Evolutionary conservation across 1,139 yeast genomes (phyloP).

Genomic region (Kurtzmaniella quercitrusa): DNA sequence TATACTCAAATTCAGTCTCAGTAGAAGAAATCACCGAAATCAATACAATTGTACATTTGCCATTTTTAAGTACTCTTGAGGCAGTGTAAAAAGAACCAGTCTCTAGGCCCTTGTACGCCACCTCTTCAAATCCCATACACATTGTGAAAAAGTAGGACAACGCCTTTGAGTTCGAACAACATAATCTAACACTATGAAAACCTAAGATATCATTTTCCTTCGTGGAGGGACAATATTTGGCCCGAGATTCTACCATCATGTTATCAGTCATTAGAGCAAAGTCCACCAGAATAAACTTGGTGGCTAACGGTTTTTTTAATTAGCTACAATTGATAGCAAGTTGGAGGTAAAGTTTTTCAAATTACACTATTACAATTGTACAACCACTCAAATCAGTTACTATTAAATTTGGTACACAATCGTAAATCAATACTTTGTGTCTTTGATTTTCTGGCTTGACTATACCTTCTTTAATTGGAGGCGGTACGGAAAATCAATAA

Average conservation of each 20-base stretch:
- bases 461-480: too few relatives aligned
- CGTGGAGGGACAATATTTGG: background rate
- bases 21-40: background rate
- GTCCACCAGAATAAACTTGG: background rate
- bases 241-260: background rate
- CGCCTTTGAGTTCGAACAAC: slow-evolving; percentile 59
- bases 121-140: slow-evolving; percentile 57
- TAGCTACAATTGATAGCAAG: background rate
- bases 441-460: background rate
- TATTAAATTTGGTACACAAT: too few relatives aligned
- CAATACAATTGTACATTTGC: slow-evolving; percentile 50
- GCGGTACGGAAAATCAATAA: background rate
- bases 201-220: slow-evolving; percentile 21
- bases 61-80: slow-evolving; percentile 60
- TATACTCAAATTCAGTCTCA: background rate
- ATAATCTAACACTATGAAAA: slow-evolving; percentile 29
- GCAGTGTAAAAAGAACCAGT: slow-evolving; percentile 56
- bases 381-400: too few relatives aligned
- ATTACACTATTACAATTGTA: too few relatives aligned
- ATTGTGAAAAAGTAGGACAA: slow-evolving; percentile 52
- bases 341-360: too few relatives aligned
- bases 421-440: too few relatives aligned
- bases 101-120: slow-evolving; percentile 66
- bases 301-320: background rate
- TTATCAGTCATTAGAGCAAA: background rate